Conservation (phyloP, 352 stramenopile species). For the Phytophthora lateralis region DNA sequence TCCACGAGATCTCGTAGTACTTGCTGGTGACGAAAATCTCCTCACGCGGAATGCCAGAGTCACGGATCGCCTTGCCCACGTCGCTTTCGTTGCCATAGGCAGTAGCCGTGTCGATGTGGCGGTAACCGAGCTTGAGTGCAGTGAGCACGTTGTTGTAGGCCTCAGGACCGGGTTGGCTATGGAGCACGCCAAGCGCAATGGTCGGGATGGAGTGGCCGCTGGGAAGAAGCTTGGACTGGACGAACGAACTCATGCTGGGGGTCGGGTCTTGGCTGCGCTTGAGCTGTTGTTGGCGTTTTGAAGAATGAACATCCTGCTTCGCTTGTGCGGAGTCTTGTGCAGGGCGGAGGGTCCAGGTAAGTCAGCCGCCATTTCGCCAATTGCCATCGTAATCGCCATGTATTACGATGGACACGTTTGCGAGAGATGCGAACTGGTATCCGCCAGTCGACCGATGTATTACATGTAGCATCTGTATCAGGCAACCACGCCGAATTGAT, state of each 20-base stretch:
- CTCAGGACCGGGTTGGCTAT: slow-evolving; percentile 42
- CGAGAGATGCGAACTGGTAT: too few species aligned
- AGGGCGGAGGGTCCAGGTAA: neutral
- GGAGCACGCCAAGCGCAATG: slow-evolving; percentile 57
- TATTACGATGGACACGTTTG: too few species aligned
- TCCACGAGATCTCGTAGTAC: slow-evolving; percentile 36
- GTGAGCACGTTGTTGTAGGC: slow-evolving; percentile 53
- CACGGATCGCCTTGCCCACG: slow-evolving; percentile 74
- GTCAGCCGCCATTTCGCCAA: too few species aligned
- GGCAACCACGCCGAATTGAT: too few species aligned
- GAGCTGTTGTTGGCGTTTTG: slow-evolving; percentile 7
- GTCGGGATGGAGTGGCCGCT: slow-evolving; percentile 52
- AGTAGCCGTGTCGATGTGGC: slow-evolving; percentile 90
- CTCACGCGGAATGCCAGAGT: slow-evolving; percentile 70
- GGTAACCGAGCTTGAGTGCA: slow-evolving; percentile 76
- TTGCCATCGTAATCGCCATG: slow-evolving; percentile 1
- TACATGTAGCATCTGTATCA: too few species aligned
- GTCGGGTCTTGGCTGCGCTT: neutral
- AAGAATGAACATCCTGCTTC: slow-evolving; percentile 7
- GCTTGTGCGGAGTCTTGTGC: neutral
- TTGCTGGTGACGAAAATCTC: slow-evolving; percentile 91
- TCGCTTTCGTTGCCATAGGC: slow-evolving; percentile 87
- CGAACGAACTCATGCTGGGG: slow-evolving; percentile 22
- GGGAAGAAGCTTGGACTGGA: slow-evolving; percentile 40
- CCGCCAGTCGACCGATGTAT: too few species aligned